Base-by-base conservation (phyloP, 2,329 filamentous ascomycete species). In the Hypoxylon sp. region DNA sequence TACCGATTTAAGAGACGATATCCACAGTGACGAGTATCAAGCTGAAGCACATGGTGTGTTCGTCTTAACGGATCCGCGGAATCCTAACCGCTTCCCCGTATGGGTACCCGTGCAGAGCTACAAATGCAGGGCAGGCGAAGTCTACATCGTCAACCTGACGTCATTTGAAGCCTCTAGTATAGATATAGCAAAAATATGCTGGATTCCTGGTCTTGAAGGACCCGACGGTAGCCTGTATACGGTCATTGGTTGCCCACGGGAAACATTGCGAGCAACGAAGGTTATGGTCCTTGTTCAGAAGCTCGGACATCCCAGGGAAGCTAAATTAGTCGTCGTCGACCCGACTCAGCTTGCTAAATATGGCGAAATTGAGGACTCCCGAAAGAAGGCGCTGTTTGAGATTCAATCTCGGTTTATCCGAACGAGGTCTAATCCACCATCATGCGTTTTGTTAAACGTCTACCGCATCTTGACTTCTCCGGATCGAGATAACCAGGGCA, bases 41-140 rank as follows among this genome's bases (percentile, higher is more conserved):
- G 47, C 72, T 8, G 73, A 74, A 31, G 74, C 75, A 24, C 74
- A 77, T 44, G 76, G 76, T 11, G 63, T 76, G 3, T 59, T 70
- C 52, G 37, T 76, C 48, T 67, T 66, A 13, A 35, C 35, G 6
- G 44, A 66, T 9, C 19, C 51, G 4, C 42, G 48, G 5, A 8
- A 44, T 19, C 39, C 44, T 5, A 48, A 24, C 19, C 17, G 59
- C 17, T 71, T 67, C 14, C 75, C 76, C 5, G 14, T 78, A 31
- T 78, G 76, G 76, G 72, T 74, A 5, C 68, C 67, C 17, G 63
- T 67, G 3, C 69, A 63, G 10, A 71, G 51, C 42, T 29, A 55
- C 17, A 24, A 10, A 24, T 61, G 48, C 13, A 55, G 44, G 19
- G 64, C 69, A 5, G 51, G 65, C 9, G 54, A 73, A 44, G 58